Conservation (phyloP, 345 rosid genomes). For the Eutrema japonicum region DNA sequence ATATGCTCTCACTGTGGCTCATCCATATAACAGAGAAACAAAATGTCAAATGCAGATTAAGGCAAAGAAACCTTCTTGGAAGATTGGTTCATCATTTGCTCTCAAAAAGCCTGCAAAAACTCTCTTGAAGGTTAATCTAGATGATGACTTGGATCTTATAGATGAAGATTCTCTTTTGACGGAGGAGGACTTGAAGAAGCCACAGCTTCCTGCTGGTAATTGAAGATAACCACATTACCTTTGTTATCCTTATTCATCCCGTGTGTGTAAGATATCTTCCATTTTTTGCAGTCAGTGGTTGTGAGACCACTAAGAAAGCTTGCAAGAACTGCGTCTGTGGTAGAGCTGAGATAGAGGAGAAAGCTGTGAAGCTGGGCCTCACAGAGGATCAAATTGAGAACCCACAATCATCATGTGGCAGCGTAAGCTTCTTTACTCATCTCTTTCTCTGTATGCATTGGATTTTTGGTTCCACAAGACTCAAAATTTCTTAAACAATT, state of each 20-base stretch:
- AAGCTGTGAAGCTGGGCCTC: conserved; percentile 69
- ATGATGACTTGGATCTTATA: conserved; percentile 79
- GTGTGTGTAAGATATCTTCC: neutral
- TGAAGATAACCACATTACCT: conserved; percentile 12
- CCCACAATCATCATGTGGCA: conserved; percentile 98
- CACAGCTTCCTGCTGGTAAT: conserved; percentile 67
- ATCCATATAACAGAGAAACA: conserved; percentile 17
- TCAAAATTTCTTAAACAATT: neutral
- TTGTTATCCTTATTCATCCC: conserved; percentile 5
- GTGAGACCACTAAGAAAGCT: conserved; percentile 90
- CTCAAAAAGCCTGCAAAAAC: conserved; percentile 60
- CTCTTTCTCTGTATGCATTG: neutral
- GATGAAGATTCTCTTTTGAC: conserved; percentile 96
- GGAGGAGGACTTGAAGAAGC: conserved; percentile 83
- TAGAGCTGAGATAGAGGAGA: conserved; percentile 94
- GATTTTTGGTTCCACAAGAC: conserved; percentile 13
- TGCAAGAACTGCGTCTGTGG: conserved; percentile 97
- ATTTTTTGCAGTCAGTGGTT: conserved; percentile 64
- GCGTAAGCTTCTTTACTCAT: conserved; percentile 51
- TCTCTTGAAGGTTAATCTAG: conserved; percentile 60
- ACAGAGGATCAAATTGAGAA: conserved; percentile 77
- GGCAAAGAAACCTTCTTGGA: conserved; percentile 88
- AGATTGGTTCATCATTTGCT: conserved; percentile 81
- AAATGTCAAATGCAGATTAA: conserved; percentile 50
- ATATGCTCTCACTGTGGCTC: neutral